phyloP scores from a whole-genome alignment of 768 basidiomycete species.

The Kwoniella dejecticola region DNA sequence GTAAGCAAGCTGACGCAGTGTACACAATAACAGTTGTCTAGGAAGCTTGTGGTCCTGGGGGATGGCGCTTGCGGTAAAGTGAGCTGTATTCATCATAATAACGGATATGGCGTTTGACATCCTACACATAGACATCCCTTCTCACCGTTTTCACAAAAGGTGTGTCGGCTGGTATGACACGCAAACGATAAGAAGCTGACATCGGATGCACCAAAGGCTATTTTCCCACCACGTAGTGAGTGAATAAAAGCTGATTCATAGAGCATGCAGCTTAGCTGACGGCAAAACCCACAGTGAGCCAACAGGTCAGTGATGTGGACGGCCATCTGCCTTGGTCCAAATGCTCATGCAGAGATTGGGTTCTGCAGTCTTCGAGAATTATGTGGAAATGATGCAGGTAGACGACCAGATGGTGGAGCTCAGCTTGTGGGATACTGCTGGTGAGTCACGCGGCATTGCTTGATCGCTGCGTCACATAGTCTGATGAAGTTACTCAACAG shows the following conservation, averaged over 20 bases:
- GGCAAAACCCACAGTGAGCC: constrained; percentile 33
- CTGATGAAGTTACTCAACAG: constrained; percentile 6
- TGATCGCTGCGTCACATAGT: neutral
- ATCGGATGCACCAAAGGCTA: constrained; percentile 78
- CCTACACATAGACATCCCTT: constrained; percentile 51
- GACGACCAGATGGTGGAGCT: constrained; percentile 88
- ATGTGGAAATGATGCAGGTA: constrained; percentile 83
- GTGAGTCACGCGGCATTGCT: constrained; percentile 59
- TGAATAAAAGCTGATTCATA: neutral
- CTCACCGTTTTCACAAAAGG: constrained; percentile 52
- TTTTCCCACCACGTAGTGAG: constrained; percentile 81
- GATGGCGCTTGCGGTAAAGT: constrained; percentile 86
- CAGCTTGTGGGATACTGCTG: constrained; percentile 96
- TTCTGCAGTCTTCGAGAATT: constrained; percentile 95
- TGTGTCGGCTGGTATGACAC: constrained; percentile 34
- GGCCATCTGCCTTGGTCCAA: too few species aligned
- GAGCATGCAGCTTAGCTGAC: neutral
- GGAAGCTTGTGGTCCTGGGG: constrained; percentile 85
- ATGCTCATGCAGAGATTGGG: constrained; percentile 56
- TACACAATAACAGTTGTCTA: constrained; percentile 36
- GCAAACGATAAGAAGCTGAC: constrained; percentile 55
- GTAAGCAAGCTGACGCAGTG: too few species aligned
- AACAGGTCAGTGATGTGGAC: constrained; percentile 40
- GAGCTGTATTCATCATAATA: neutral
- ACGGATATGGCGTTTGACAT: too few species aligned